Evolutionary conservation across 192 early-diverging fungal species (phyloP), one percentile per base, ranked within the genome.

Genomic region (Coemansia sp.): DNA sequence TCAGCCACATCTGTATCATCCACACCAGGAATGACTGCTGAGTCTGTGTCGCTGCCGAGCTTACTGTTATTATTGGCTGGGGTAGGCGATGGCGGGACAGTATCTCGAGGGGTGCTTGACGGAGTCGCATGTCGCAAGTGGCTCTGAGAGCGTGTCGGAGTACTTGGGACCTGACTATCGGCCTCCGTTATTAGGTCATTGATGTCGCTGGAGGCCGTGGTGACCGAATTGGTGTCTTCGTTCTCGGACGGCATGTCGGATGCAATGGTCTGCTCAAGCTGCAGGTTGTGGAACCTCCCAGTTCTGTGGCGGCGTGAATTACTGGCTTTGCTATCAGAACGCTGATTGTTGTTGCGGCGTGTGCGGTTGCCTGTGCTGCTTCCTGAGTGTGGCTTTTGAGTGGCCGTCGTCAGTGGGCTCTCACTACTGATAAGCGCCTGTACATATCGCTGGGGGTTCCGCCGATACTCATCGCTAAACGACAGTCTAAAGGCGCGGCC

Each of bases 401-500:
- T 26, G 25, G 71, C 54, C 26, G 34, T 24, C 30, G 59, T 30
- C 30, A 58, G 31, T 38, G 53, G 63, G 25, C 30, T 50, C 41
- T 72, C 78, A 53, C 65, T 53, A 62, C 60, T 69, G 44, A 75
- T 62, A 7, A 81, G 73, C 31, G 78, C 78, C 55, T 81, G 68
- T 0, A 81, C 69, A 52, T 81, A 81, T 53, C 65, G 64, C 21
- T 81, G 78, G n/a, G 71, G 78, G 30, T 81, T 65, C 22, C 73
- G 68, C 52, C 60, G 38, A 26, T 81, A 81, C 30, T 74, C 78
- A 65, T 81, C 78, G 19, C 69, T 65, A 32, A 75, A 81, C 16
- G 78, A 75, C 32, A 81, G 55, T 4, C 73, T 62, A 65, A 81
- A 81, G 49, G 78, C 78, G n/a, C 78, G 68, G 65, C 73, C 68